These are phyloP conservation scores for Chaetomium sp. DNA, from an alignment of 2,329 filamentous ascomycete species.

Conservation along the genomic window DNA sequence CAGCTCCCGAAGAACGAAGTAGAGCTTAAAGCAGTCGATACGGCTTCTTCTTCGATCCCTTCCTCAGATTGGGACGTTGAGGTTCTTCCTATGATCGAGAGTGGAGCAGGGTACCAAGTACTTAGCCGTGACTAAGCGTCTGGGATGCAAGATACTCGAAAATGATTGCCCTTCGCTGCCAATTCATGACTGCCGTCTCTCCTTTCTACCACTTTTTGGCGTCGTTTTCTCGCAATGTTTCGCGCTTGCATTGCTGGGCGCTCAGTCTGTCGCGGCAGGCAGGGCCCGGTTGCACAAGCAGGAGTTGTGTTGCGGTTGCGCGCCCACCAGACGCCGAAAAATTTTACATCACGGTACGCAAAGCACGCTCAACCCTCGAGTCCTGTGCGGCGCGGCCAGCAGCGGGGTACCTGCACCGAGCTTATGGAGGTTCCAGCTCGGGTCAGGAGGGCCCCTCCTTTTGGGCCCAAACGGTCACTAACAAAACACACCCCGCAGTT, in stretches of 20 bases:
- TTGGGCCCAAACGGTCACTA: background rate
- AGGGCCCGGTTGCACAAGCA: constrained; percentile 12
- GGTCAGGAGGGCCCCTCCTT: too few relatives aligned
- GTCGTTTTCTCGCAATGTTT: constrained; percentile 19
- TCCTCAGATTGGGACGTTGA: too few relatives aligned
- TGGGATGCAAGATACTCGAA: constrained; percentile 3
- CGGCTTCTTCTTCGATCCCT: too few relatives aligned
- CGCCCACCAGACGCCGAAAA: constrained; percentile 12
- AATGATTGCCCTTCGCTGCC: constrained; percentile 2
- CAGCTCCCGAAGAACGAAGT: too few relatives aligned
- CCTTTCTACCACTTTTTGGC: constrained; percentile 4
- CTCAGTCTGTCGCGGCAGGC: constrained; percentile 18
- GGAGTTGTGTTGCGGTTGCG: constrained; percentile 6
- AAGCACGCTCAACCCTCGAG: too few relatives aligned
- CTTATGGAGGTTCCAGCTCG: too few relatives aligned
- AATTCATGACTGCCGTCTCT: constrained; percentile 8
- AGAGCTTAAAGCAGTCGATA: too few relatives aligned
- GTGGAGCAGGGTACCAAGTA: too few relatives aligned
- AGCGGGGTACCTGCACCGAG: too few relatives aligned
- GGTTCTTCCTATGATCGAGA: too few relatives aligned
- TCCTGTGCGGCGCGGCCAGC: too few relatives aligned
- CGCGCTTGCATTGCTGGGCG: constrained; percentile 17
- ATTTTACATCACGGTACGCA: constrained; percentile 20
- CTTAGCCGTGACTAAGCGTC: background rate
- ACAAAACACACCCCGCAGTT: constrained; percentile 16